These are phyloP conservation scores for Hemisphaericaspora lyxosophila DNA, from an alignment of 1,139 yeast genomes.

Conservation along the genomic window DNA sequence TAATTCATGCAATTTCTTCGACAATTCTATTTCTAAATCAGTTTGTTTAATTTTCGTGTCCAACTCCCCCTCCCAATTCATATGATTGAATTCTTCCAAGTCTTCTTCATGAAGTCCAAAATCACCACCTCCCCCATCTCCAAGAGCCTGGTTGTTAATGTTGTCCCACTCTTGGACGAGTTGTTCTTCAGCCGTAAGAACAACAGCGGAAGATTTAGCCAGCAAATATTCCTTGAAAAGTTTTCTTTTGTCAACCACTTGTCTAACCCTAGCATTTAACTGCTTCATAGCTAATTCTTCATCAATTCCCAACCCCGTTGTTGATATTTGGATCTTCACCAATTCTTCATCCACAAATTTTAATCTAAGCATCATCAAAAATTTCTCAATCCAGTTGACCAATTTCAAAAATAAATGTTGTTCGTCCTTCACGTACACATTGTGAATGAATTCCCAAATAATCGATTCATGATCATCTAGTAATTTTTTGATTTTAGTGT, in stretches of 20 bases:
- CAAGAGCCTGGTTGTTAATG: conserved; percentile 44
- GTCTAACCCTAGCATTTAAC: conserved; percentile 29
- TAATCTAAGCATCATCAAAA: conserved; percentile 58
- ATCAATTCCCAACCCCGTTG: conserved; percentile 23
- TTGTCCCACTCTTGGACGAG: conserved; percentile 53
- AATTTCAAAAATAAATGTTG: conserved; percentile 69
- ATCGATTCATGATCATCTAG: conserved; percentile 70
- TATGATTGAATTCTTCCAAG: conserved; percentile 51
- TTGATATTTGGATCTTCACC: conserved; percentile 40
- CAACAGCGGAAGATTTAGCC: conserved; percentile 17
- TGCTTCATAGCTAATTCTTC: conserved; percentile 29
- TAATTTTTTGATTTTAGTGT: conserved; percentile 61
- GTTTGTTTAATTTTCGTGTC: conserved; percentile 28
- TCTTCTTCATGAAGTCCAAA: conserved; percentile 64
- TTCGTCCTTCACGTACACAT: conserved; percentile 71
- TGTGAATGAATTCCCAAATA: conserved; percentile 72
- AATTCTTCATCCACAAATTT: conserved; percentile 55
- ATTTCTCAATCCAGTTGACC: conserved; percentile 63
- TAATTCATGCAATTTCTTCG: conserved; percentile 17
- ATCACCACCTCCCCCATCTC: conserved; percentile 40
- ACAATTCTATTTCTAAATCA: conserved; percentile 19
- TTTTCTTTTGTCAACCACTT: conserved; percentile 30
- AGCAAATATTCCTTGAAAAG: conserved; percentile 36
- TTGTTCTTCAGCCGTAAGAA: conserved; percentile 28
- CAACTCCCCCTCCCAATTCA: conserved; percentile 22